phyloP scores from a whole-genome alignment of 1,284 basidiomycete species.

The Leucoagaricus sp. region DNA sequence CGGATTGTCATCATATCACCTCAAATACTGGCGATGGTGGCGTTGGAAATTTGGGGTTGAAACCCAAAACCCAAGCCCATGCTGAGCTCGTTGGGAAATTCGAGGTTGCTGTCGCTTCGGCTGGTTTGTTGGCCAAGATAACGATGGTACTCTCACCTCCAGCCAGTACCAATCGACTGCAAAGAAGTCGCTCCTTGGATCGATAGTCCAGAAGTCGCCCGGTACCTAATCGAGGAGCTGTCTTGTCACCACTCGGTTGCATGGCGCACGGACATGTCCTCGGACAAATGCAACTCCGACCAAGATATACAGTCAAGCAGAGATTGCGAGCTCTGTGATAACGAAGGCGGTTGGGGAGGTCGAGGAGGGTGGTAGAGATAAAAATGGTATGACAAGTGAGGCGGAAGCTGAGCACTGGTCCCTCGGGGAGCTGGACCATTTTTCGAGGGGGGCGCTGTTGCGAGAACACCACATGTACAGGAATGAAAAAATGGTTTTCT shows the following conservation, averaged over 20 bases:
- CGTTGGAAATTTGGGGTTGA: slow-evolving; percentile 29
- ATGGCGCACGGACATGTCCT: no score
- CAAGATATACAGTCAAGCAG: slow-evolving; percentile 57
- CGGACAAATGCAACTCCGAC: no score
- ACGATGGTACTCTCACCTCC: background rate
- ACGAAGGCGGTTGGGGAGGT: background rate
- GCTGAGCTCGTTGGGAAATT: slow-evolving; percentile 36
- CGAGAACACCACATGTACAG: no score
- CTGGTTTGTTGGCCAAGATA: slow-evolving; percentile 73
- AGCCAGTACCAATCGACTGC: slow-evolving; percentile 1
- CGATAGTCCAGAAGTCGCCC: slow-evolving; percentile 31
- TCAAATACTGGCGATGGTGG: background rate
- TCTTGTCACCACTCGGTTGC: no score
- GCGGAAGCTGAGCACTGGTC: background rate
- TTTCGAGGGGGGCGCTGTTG: background rate
- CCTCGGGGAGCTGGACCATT: no score
- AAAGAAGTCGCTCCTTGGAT: slow-evolving; percentile 31
- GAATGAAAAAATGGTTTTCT: slow-evolving; percentile 37
- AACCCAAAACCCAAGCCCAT: slow-evolving; percentile 23
- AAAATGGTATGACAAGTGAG: background rate
- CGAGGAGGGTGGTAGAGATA: no score
- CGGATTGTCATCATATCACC: slow-evolving; percentile 35
- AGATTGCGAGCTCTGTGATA: slow-evolving; percentile 37
- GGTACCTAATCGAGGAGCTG: no score
- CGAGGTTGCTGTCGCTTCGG: slow-evolving; percentile 69